Base-by-base conservation (phyloP, 1,284 basidiomycete species). In the Cryptococcus jaspeensis region DNA sequence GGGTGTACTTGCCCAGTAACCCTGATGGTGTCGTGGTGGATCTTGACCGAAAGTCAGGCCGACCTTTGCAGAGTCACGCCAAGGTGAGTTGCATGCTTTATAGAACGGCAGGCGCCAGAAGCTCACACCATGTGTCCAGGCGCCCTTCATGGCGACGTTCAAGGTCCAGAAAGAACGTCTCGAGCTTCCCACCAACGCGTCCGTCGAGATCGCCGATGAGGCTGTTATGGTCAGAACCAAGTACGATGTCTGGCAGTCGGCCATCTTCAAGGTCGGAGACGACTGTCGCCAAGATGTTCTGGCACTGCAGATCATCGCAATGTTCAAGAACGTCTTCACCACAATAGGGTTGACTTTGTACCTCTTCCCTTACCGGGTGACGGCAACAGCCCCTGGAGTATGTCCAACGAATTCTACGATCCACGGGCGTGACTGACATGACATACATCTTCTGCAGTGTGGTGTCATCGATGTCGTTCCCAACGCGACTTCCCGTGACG, bases 141-240 rank as follows among this genome's bases (percentile, higher is more conserved):
- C 96, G 5, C 96, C 96, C 0, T 99, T 99, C 80, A 99, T 99
- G 96, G 96, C 96, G 0, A 98, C 96, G 0, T 99, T 99, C 83
- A 96, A 95, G 81, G 96, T 99, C 20, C 84, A 89, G 61, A 94
- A 92, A 75, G 86, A 90, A 64, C 81, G 83, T 12, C 75, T 85
- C 16, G 84, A 87, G n/a, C 59, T 71, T 5, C 61, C 66, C 20
- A 47, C 62, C 32, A 56, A 67, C 36, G 41, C 63, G 3, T 58
- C 63, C 23, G 60, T 66, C 40, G 69, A 71, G 23, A 56, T 68
- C 22, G 62, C 67, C 16, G 71, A 71, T 20, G 63, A 67, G 49
- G 64, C 61, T 11, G 71, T 79, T 37, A 84, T 88, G 67, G 61
- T 66, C 50, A 84, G 80, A 46, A 82, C 83, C 50, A 83, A 87